These are phyloP conservation scores for Sporobolomyces phaffii DNA, from an alignment of 768 basidiomycete genomes.

Conservation along the genomic window DNA sequence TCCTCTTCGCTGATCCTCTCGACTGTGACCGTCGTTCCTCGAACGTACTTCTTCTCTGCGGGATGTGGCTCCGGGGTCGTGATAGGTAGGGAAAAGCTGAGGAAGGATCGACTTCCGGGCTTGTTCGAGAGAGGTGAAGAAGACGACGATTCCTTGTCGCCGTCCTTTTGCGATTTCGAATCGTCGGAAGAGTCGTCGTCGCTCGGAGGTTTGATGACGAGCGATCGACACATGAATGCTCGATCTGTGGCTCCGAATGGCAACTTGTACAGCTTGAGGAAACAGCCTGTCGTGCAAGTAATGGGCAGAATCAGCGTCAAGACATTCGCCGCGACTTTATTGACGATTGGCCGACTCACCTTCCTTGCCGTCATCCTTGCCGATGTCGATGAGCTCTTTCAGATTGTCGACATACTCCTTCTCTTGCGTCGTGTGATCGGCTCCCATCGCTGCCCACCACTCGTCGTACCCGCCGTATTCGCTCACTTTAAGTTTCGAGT, in stretches of 20 bases:
- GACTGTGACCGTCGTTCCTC: conserved; percentile 20
- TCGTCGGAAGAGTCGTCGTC: neutral
- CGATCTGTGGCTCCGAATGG: conserved; percentile 33
- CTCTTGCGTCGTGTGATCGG: conserved; percentile 25
- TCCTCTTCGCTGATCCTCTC: conserved; percentile 24
- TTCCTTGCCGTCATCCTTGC: conserved; percentile 21
- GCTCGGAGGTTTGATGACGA: conserved; percentile 1
- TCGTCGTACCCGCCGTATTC: conserved; percentile 30
- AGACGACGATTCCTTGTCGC: neutral
- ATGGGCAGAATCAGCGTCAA: neutral
- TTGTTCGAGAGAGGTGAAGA: neutral
- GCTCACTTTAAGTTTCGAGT: conserved; percentile 6
- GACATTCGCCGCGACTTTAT: neutral
- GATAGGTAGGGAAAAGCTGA: conserved; percentile 29
- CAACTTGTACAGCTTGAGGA: conserved; percentile 32
- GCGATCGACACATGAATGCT: conserved; percentile 6
- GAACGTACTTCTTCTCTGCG: conserved; percentile 30
- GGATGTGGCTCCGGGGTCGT: neutral
- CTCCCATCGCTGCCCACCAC: conserved; percentile 24
- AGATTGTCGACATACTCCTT: conserved; percentile 30
- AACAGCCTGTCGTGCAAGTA: conserved; percentile 7
- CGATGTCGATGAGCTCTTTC: conserved; percentile 21
- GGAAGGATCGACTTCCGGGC: conserved; percentile 14
- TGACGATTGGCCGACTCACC: conserved; percentile 9
- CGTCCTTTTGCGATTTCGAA: neutral